Conservation (phyloP, 2,329 filamentous ascomycete species). For the Cladophialophora chaetospira region DNA sequence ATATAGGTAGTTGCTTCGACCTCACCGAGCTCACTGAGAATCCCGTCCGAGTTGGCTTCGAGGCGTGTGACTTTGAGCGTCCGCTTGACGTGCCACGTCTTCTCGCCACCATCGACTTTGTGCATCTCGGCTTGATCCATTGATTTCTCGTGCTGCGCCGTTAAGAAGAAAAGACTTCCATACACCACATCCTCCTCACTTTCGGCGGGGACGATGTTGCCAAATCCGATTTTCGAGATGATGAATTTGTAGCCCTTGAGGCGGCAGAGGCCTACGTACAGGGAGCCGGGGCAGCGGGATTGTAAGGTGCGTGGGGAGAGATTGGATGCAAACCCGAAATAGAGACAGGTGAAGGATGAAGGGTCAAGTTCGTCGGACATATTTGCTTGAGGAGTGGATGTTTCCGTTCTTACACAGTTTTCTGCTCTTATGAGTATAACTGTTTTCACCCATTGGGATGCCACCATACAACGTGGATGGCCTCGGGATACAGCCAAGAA, state of each 20-base stretch:
- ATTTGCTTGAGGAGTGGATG: no score
- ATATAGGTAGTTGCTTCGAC: not conserved
- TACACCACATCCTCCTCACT: conserved; percentile 4
- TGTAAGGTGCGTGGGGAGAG: conserved; percentile 3
- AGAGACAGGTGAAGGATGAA: conserved; percentile 1
- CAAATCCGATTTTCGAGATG: not conserved
- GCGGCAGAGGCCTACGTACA: not conserved
- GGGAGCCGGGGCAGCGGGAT: not conserved
- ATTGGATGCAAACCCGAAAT: conserved; percentile 3
- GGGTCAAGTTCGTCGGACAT: not conserved
- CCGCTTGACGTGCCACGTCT: conserved; percentile 9
- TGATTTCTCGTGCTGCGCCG: conserved; percentile 32
- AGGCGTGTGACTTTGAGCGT: not conserved
- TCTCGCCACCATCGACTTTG: conserved; percentile 16
- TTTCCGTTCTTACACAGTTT: no score
- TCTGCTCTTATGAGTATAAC: no score
- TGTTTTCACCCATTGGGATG: no score
- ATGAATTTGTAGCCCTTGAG: conserved; percentile 3
- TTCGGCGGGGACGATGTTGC: not conserved
- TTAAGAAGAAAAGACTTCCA: conserved; percentile 4
- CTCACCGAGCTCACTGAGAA: no score
- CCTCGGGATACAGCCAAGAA: no score
- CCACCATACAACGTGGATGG: no score
- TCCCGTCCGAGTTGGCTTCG: not conserved
- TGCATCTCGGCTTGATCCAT: not conserved